Base-by-base conservation (phyloP, 441 rosid genomes). In the Hura crepitans region DNA sequence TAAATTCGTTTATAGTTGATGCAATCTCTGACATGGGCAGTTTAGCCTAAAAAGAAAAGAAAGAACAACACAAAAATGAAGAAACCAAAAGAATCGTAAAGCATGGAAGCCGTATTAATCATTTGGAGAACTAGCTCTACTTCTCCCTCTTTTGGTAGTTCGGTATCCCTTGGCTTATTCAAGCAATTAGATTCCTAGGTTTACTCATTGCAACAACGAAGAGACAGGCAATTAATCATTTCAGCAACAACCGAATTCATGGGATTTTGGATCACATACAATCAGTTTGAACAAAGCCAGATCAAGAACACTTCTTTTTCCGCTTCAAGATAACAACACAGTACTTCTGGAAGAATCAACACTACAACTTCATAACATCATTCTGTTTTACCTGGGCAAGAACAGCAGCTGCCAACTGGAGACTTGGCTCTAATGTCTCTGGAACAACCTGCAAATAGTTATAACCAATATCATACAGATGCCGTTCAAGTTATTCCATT, bases 391-490 rank as follows among this genome's bases (percentile, higher is more conserved):
- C 98, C 97, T 92, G 96, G 18, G 97, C 96, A 74, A 95, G 97
- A 81, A 95, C 99, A 74, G 97, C 99, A 65, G 99, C 96, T 49
- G 97, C 99, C 82, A 95, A 86, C 80, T 95, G 99, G 63, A 95
- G 87, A 84, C 99, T 95, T 70, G 99, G 97, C 82, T 92, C 99
- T 86, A 90, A 80, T 50, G 94, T 87, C 86, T 92, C 99, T 18
- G 99, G 99, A 51, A 95, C 99, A 83, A 95, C 99, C 99, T 94
- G 74, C 43, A 30, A 71, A 74, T 13, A 65, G 69, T 78, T 75
- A 51, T 56, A 53, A 30, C 9, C 72, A 60, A 17, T 5, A 70
- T 65, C 69, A 66, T 6, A 12, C 13, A 50, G 13, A 20, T 13
- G n/a, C 13, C 14, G n/a, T n/a, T n/a, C n/a, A 6, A 43, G 28